Percentiles rank a stretch among this genome's conserved stretches.
Conservation (phyloP, 2,329 filamentous ascomycete genomes). For the Fusarium buxicola region DNA sequence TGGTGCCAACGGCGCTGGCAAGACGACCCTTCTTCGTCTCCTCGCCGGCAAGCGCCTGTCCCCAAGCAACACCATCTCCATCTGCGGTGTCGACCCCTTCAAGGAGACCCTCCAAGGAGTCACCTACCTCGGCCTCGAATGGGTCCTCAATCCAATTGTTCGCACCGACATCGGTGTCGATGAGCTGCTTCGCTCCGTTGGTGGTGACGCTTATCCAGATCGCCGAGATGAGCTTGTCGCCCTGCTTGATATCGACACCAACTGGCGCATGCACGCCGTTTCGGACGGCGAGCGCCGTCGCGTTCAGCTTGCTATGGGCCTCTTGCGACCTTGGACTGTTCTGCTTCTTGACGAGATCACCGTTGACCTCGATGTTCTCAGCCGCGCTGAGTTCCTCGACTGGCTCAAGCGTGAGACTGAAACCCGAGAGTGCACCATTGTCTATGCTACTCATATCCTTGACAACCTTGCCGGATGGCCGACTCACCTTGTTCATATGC, state of each 20-base stretch:
- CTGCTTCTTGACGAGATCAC: constrained; percentile 96
- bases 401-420: constrained; percentile 93
- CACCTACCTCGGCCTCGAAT: constrained; percentile 96
- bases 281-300: constrained; percentile 90
- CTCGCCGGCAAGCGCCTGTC: constrained; percentile 95
- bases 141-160: constrained; percentile 97
- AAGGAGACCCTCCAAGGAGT: constrained; percentile 90
- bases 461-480: constrained; percentile 97
- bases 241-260: constrained; percentile 91
- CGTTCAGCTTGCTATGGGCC: constrained; percentile 96
- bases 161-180: constrained; percentile 93
- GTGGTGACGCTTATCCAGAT: constrained; percentile 83
- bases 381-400: constrained; percentile 82
- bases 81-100: constrained; percentile 92
- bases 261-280: constrained; percentile 96
- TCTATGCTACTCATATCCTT: constrained; percentile 97
- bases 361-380: constrained; percentile 92
- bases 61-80: constrained; percentile 77
- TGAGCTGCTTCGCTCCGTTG: constrained; percentile 86
- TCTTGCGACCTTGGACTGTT: constrained; percentile 91
- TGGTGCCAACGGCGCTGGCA: constrained; percentile 96
- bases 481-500: constrained; percentile 96
- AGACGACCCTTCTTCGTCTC: constrained; percentile 94
- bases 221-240: constrained; percentile 87
- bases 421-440: constrained; percentile 84